Conservation (phyloP, 331 rosid genomes). For the Telfairia occidentalis region DNA sequence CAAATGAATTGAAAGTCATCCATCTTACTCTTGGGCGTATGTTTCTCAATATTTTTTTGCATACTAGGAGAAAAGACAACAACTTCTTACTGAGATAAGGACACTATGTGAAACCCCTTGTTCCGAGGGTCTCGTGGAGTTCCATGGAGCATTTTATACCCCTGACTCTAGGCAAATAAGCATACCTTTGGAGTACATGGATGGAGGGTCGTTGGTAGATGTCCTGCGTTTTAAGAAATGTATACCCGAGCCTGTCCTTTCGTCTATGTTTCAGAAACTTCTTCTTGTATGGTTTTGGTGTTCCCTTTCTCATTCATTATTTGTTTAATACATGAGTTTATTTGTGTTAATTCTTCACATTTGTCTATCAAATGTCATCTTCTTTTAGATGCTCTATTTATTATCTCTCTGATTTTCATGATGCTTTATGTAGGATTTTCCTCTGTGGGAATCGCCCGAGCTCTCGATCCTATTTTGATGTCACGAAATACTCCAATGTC, state of each 20-base stretch:
- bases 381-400: too few species aligned
- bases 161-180: slow-evolving; percentile 99
- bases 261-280: slow-evolving; percentile 86
- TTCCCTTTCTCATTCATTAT: slow-evolving; percentile 10
- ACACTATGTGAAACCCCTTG: slow-evolving; percentile 91
- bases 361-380: too few species aligned
- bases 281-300: slow-evolving; percentile 37
- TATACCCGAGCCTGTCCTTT: slow-evolving; percentile 72
- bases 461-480: too few species aligned
- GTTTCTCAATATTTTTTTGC: neutral
- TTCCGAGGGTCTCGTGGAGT: slow-evolving; percentile 83
- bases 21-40: neutral
- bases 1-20: neutral
- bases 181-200: slow-evolving; percentile 96
- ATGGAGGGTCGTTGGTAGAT: slow-evolving; percentile 92
- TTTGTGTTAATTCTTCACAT: too few species aligned
- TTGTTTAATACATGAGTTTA: too few species aligned
- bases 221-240: slow-evolving; percentile 44
- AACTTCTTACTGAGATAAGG: slow-evolving; percentile 89
- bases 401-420: too few species aligned
- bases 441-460: too few species aligned
- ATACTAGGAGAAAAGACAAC: slow-evolving; percentile 88
- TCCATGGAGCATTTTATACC: slow-evolving; percentile 93
- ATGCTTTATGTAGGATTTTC: too few species aligned
- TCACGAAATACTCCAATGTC: too few species aligned